Conservation (phyloP, 1,284 basidiomycete species). For the Bondarzewia mesenterica region DNA sequence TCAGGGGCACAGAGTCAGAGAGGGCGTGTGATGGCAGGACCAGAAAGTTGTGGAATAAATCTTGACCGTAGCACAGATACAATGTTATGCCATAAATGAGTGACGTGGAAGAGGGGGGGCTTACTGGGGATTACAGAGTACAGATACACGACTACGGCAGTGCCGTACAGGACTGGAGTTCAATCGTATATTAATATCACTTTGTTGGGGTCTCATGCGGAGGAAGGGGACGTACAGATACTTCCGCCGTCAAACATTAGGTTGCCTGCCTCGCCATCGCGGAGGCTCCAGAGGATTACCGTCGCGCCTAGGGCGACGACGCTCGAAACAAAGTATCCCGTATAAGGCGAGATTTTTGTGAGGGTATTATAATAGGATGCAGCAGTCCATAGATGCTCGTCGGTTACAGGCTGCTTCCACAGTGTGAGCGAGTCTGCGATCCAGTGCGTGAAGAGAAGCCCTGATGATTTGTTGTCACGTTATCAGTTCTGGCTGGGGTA, state of each 20-base stretch:
- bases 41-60: conserved; percentile 46
- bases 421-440: conserved; percentile 78
- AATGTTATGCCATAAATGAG: neutral
- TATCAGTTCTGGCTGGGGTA: no score
- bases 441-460: conserved; percentile 78
- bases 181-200: neutral
- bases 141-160: conserved; percentile 58
- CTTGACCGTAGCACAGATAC: conserved; percentile 25
- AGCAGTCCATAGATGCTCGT: conserved; percentile 70
- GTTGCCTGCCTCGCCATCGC: conserved; percentile 69
- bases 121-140: conserved; percentile 69
- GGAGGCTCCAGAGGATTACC: conserved; percentile 68
- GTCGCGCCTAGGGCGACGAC: conserved; percentile 50
- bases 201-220: neutral
- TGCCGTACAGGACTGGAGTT: conserved; percentile 59
- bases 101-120: conserved; percentile 21
- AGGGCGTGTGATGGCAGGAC: conserved; percentile 34
- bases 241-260: conserved; percentile 84
- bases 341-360: conserved; percentile 48
- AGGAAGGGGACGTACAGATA: conserved; percentile 48
- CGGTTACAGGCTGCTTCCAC: conserved; percentile 76
- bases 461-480: conserved; percentile 33
- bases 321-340: conserved; percentile 45
- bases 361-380: conserved; percentile 73
- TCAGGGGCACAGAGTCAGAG: conserved; percentile 41